phyloP scores from a whole-genome alignment of 345 rosid species.

The Barbarea vulgaris region DNA sequence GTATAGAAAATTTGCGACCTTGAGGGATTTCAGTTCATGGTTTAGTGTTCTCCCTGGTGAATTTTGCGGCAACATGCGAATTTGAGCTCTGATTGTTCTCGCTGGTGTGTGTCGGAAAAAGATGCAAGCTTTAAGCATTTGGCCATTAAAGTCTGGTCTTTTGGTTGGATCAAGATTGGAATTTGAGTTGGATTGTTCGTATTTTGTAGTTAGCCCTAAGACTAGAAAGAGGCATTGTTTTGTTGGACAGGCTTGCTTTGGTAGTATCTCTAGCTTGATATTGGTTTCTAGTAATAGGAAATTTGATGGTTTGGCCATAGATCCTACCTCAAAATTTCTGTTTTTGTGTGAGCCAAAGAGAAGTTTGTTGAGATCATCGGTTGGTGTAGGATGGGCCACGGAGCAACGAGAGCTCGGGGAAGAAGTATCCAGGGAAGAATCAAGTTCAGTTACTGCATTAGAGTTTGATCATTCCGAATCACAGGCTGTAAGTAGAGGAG shows the following conservation, averaged over 20 bases:
- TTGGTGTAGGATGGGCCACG: conserved; percentile 57
- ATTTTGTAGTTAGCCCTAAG: conserved; percentile 35
- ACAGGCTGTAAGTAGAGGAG: conserved; percentile 32
- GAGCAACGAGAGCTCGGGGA: conserved; percentile 57
- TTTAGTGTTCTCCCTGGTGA: conserved; percentile 1
- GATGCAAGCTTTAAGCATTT: conserved; percentile 70
- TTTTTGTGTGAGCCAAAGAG: conserved; percentile 43
- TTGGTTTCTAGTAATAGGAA: conserved; percentile 43
- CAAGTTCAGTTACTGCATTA: conserved; percentile 34
- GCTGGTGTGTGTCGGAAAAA: conserved; percentile 34
- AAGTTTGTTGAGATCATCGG: conserved; percentile 37
- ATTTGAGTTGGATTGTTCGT: conserved; percentile 48
- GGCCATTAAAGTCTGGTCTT: conserved; percentile 45
- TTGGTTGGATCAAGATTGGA: conserved; percentile 53
- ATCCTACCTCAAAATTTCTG: conserved; percentile 40
- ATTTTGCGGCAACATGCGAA: conserved; percentile 10
- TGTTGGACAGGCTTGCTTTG: conserved; percentile 33
- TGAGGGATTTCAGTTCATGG: conserved; percentile 25
- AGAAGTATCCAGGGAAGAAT: conserved; percentile 44
- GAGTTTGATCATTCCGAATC: conserved; percentile 27
- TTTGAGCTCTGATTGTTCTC: conserved; percentile 22
- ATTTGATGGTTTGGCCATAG: conserved; percentile 29
- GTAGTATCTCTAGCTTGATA: conserved; percentile 39
- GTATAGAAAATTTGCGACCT: background rate
- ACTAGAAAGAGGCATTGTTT: conserved; percentile 37